phyloP scores from a whole-genome alignment of 176 grass and related monocot genomes.

The Oryza brachyantha region DNA sequence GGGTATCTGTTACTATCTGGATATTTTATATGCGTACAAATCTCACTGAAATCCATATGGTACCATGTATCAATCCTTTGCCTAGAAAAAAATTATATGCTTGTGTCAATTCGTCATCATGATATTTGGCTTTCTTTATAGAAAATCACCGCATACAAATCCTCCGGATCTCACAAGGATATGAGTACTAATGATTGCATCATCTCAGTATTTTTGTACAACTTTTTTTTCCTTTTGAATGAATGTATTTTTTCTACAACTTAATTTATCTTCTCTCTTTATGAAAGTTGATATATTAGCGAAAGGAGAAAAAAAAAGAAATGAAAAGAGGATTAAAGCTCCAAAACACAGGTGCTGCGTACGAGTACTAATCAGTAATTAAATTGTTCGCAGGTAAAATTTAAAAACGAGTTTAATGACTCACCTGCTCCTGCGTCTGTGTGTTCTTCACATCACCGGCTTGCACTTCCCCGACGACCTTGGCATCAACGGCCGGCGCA shows the following conservation, averaged over 20 bases:
- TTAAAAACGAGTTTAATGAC: not conserved
- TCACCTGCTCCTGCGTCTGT: constrained; percentile 45
- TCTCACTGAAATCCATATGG: not conserved
- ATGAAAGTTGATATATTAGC: not conserved
- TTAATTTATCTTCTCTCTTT: not conserved
- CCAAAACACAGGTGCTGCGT: not conserved
- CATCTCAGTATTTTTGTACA: not conserved
- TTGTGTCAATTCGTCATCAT: constrained; percentile 27
- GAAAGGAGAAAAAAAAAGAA: not conserved
- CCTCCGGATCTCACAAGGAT: not conserved
- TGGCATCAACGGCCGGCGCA: constrained; percentile 6
- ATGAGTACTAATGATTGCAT: constrained; percentile 26
- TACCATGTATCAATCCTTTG: constrained; percentile 9
- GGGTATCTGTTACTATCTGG: not conserved
- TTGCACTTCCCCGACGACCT: constrained; percentile 14
- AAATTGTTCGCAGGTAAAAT: not conserved
- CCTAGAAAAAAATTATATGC: not conserved
- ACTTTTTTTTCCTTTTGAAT: too few relatives aligned
- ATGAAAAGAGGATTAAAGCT: not conserved
- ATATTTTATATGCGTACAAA: not conserved
- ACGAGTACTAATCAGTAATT: not conserved
- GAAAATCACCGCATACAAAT: constrained; percentile 19
- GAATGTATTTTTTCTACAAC: not conserved
- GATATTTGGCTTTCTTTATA: constrained; percentile 22
- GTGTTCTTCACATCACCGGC: constrained; percentile 13